These are phyloP conservation scores for Mycena maculata DNA, from an alignment of 768 basidiomycete species.

Conservation along the genomic window DNA sequence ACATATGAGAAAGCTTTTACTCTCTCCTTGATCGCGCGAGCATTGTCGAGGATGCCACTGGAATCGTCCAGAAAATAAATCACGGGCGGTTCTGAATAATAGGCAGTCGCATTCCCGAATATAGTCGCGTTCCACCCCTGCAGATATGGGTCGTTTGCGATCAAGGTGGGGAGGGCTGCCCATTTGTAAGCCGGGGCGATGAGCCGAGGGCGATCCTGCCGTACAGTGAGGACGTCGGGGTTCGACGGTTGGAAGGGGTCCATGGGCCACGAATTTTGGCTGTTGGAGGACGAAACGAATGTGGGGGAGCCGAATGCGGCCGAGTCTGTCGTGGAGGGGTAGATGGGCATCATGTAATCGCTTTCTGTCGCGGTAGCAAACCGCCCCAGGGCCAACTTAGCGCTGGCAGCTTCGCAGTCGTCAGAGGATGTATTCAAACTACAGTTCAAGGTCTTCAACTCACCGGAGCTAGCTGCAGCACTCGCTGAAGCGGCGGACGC, in stretches of 20 bases:
- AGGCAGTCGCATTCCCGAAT: conserved; percentile 87
- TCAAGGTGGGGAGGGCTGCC: conserved; percentile 85
- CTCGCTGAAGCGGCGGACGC: conserved; percentile 53
- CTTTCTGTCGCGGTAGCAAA: conserved; percentile 86
- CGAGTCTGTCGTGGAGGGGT: conserved; percentile 89
- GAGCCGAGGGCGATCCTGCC: conserved; percentile 87
- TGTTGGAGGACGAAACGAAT: conserved; percentile 61
- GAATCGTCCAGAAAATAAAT: conserved; percentile 80
- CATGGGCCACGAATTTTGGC: conserved; percentile 76
- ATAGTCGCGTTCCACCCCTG: conserved; percentile 91
- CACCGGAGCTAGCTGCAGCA: conserved; percentile 68
- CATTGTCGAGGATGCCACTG: conserved; percentile 92
- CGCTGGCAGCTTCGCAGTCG: too few relatives aligned
- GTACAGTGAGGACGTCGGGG: conserved; percentile 68
- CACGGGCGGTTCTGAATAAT: conserved; percentile 70
- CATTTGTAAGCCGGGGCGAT: conserved; percentile 95
- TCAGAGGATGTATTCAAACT: too few relatives aligned
- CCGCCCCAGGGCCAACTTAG: conserved; percentile 68
- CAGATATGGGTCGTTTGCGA: conserved; percentile 87
- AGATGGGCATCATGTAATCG: conserved; percentile 84
- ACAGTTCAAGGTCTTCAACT: too few relatives aligned
- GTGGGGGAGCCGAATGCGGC: conserved; percentile 80
- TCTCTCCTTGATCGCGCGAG: conserved; percentile 90
- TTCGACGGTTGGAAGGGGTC: conserved; percentile 81
- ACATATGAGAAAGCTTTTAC: conserved; percentile 94